These are phyloP conservation scores for Claviceps africana DNA, from an alignment of 2,329 filamentous ascomycete species.

Conservation along the genomic window DNA sequence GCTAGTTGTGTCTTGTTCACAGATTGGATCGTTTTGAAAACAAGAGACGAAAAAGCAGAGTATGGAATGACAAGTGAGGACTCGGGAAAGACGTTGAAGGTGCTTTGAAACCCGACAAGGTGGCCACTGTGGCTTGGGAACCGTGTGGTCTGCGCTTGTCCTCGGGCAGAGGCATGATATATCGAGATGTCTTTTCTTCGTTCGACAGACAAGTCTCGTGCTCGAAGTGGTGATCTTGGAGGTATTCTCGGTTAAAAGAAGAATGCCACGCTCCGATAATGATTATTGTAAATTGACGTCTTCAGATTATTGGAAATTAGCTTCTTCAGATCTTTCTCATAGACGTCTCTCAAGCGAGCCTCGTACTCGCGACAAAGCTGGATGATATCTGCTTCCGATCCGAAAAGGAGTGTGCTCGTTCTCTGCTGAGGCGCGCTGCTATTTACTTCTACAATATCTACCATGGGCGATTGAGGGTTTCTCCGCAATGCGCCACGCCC, in stretches of 20 bases:
- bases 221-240: constrained; percentile 43
- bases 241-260: constrained; percentile 47
- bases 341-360: constrained; percentile 49
- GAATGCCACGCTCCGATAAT: constrained; percentile 49
- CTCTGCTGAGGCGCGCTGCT: no score
- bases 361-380: constrained; percentile 56
- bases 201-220: constrained; percentile 44
- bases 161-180: constrained; percentile 53
- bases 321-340: constrained; percentile 52
- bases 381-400: constrained; percentile 33
- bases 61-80: constrained; percentile 40
- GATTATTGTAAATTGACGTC: constrained; percentile 42
- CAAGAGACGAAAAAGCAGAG: no score
- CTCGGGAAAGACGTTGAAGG: constrained; percentile 74
- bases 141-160: constrained; percentile 48
- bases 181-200: constrained; percentile 45
- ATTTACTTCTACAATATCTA: no score
- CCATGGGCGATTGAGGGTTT: no score
- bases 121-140: constrained; percentile 52
- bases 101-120: constrained; percentile 58
- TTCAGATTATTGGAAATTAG: constrained; percentile 41
- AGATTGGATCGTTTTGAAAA: background rate
- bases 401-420: no score
- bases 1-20: background rate
- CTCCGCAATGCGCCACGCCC: no score